phyloP scores from a whole-genome alignment of 2,329 filamentous ascomycete species.

The Aspergillus pseudotamarii region DNA sequence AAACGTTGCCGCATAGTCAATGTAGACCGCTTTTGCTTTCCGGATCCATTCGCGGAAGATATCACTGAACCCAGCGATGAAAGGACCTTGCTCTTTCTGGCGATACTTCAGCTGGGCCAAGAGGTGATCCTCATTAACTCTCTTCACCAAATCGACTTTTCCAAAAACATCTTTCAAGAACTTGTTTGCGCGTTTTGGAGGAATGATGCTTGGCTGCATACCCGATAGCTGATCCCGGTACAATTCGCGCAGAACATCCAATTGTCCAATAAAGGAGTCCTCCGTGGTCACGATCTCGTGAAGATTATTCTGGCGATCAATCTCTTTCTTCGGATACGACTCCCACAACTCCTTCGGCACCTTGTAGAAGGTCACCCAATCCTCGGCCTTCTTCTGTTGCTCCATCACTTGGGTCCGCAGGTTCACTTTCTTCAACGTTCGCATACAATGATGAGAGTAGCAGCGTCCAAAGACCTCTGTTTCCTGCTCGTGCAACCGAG shows the following conservation, averaged over 20 bases:
- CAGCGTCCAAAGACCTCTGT: conserved; percentile 70
- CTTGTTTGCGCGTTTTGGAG: conserved; percentile 73
- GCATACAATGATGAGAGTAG: conserved; percentile 91
- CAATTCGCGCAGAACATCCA: conserved; percentile 80
- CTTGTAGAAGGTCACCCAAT: conserved; percentile 89
- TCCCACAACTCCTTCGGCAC: conserved; percentile 77
- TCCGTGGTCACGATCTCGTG: conserved; percentile 96
- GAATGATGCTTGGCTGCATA: conserved; percentile 78
- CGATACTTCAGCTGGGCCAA: conserved; percentile 94
- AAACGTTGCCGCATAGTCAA: conserved; percentile 88
- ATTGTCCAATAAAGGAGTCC: conserved; percentile 84
- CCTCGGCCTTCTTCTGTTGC: conserved; percentile 69
- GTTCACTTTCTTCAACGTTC: conserved; percentile 93
- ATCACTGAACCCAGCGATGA: conserved; percentile 91
- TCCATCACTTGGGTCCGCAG: conserved; percentile 72
- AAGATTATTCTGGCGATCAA: conserved; percentile 89
- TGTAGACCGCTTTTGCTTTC: conserved; percentile 84
- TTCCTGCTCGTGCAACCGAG: conserved; percentile 72
- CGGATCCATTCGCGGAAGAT: conserved; percentile 98
- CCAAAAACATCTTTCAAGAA: conserved; percentile 89
- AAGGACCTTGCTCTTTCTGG: conserved; percentile 94
- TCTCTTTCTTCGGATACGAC: conserved; percentile 76
- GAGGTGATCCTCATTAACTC: conserved; percentile 89
- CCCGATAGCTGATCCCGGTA: conserved; percentile 79
- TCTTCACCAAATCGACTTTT: conserved; percentile 82